Evolutionary conservation across 1,284 basidiomycete species (phyloP), one percentile per base, ranked within the genome.

Genomic region (Austroboletus rostrupii): DNA sequence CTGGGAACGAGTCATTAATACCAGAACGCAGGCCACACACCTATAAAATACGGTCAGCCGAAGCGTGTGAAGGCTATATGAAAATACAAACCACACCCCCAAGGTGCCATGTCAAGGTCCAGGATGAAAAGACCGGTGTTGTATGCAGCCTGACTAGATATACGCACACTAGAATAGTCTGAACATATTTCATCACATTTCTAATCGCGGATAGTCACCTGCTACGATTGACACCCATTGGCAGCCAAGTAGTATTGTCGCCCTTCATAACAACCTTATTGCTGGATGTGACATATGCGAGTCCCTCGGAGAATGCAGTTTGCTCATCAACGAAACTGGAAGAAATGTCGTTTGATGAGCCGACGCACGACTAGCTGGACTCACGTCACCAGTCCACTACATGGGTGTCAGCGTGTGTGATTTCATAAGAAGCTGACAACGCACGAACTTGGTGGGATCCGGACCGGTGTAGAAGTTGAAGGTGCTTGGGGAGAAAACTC

Each of bases 251-350:
- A 1, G 75, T 81, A 58, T 87, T 75, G 52, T 89, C 86, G 12
- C 83, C 85, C 60, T 83, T 80, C 85, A 89, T 89, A 26, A 87
- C 74, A 21, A 85, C 83, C 38, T 74, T 75, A 26, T 75, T 76
- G 58, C 84, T 70, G 16, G 73, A 71, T 26, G 74, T 72, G 16
- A 84, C 75, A 61, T 73, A 85, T 6, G 73, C 75, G 9, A 85
- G 70, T 32, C 71, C 68, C 36, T 71, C 57, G 16, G 67, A 62
- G 57, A 79, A 74, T 11, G 83, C 81, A 36, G 69, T 72, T 21
- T 66, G 61, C 43, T 64, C 55, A 57, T 81, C 68, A 40, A 81
- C 75, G 61, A 83, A 86, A 47, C 80, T 85, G 43, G 46, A 38
- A 50, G 32, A 50, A 45, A 26, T 13, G 47, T 46, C 40, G 23